Base-by-base conservation (phyloP, 495 filamentous ascomycete genomes). In the Hyaloscypha finlandica region DNA sequence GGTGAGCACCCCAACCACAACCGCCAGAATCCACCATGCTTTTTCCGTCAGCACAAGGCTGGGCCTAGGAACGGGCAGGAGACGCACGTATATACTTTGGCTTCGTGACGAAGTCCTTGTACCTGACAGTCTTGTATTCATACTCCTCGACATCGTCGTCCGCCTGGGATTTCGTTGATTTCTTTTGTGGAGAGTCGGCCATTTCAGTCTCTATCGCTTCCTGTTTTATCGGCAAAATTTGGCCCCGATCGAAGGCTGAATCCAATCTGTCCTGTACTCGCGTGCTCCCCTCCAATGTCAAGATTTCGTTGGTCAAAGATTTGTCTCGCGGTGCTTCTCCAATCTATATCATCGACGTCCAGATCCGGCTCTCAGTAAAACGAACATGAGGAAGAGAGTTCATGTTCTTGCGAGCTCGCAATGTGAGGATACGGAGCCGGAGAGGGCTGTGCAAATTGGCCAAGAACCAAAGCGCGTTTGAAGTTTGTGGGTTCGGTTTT, bases 71-170 rank as follows among this genome's bases (percentile, higher is more conserved):
- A 25, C n/a, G 19, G 20, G 31, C 8, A 16, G 16, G 42, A 22
- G 16, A 64, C 61, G 29, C 14, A 55, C 61, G 61, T 30, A 64
- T 64, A 55, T 64, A 64, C 48, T 64, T 64, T 6, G 61, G 61
- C 42, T 64, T 64, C 30, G 29, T 53, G 51, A 64, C 9, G 32
- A 64, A 64, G 25, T 55, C 51, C 25, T 31, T 54, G 8, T 33
- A 64, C 5, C 25, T 53, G 8, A 64, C 42, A 14, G 9, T 6
- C 32, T 53, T 64, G 37, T 64, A 64, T 25, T 64, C 61, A 35
- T 64, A 64, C 61, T 64, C 61, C 48, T 64, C 31, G 2, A 22
- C 51, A 22, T 48, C 61, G 42, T 64, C 61, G 14, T 45, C 37
- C 54, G 11, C 57, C 30, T 11, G 57, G 42, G 16, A 16, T 48